phyloP scores from a whole-genome alignment of 2,329 filamentous ascomycete genomes.

The Phymatotrichopsis omnivora region DNA sequence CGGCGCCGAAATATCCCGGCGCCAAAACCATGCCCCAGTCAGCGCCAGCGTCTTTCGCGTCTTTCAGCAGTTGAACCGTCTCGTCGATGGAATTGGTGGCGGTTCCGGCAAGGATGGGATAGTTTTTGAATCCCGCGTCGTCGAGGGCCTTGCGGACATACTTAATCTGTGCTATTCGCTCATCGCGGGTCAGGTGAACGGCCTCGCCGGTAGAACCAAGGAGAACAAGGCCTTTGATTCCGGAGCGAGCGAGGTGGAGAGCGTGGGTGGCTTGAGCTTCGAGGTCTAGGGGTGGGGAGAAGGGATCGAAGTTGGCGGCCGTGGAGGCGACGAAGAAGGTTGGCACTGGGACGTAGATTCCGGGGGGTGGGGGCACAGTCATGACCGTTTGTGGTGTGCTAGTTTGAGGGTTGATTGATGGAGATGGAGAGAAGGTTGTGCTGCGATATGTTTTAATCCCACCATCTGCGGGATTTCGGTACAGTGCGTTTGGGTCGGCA shows the following conservation, averaged over 20 bases:
- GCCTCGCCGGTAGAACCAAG: constrained; percentile 56
- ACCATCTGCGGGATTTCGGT: background rate
- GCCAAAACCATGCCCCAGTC: constrained; percentile 54
- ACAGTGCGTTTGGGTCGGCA: background rate
- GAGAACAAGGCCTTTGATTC: constrained; percentile 51
- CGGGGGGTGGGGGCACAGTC: constrained; percentile 41
- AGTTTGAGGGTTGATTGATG: background rate
- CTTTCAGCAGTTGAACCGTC: constrained; percentile 47
- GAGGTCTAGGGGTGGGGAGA: constrained; percentile 47
- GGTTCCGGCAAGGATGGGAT: constrained; percentile 54
- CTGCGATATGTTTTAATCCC: background rate
- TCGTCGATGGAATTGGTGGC: constrained; percentile 53
- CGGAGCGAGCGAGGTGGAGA: constrained; percentile 49
- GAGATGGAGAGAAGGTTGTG: background rate
- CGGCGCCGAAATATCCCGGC: constrained; percentile 54
- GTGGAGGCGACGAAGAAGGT: constrained; percentile 50
- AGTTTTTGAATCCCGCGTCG: constrained; percentile 46
- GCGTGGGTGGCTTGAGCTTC: constrained; percentile 49
- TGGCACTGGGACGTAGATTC: constrained; percentile 51
- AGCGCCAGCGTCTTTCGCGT: constrained; percentile 48
- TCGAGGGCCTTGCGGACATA: constrained; percentile 47
- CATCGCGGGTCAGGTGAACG: constrained; percentile 50
- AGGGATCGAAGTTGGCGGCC: constrained; percentile 38
- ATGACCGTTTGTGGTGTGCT: background rate
- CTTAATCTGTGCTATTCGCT: constrained; percentile 47